phyloP scores from a whole-genome alignment of 352 stramenopile genomes.

The Proteromonas lacertae region DNA sequence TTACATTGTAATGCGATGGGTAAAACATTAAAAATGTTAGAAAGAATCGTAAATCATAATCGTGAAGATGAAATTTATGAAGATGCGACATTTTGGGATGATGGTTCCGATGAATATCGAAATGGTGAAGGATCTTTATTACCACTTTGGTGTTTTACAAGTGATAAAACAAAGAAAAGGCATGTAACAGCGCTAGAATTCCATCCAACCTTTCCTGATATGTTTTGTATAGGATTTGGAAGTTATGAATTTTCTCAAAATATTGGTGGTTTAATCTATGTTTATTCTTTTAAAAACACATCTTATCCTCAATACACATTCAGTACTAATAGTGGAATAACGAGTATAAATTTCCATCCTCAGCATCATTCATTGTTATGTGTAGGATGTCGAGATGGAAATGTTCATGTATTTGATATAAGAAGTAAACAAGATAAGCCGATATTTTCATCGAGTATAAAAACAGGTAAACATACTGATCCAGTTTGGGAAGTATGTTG shows the following conservation, averaged over 20 bases:
- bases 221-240: slow-evolving; percentile 78
- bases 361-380: slow-evolving; percentile 55
- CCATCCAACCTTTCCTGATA: slow-evolving; percentile 62
- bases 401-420: slow-evolving; percentile 75
- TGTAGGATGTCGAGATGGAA: slow-evolving; percentile 84
- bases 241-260: slow-evolving; percentile 79
- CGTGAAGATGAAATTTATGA: slow-evolving; percentile 80
- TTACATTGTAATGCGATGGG: slow-evolving; percentile 65
- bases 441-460: slow-evolving; percentile 77
- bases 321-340: slow-evolving; percentile 57
- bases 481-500: slow-evolving; percentile 64
- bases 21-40: slow-evolving; percentile 65
- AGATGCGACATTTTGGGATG: slow-evolving; percentile 88
- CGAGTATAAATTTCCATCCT: slow-evolving; percentile 77
- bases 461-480: slow-evolving; percentile 79
- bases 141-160: slow-evolving; percentile 68
- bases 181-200: slow-evolving; percentile 70
- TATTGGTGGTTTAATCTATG: slow-evolving; percentile 65
- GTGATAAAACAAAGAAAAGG: slow-evolving; percentile 60
- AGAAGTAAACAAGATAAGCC: slow-evolving; percentile 52
- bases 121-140: slow-evolving; percentile 66
- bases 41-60: slow-evolving; percentile 84
- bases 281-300: slow-evolving; percentile 81
- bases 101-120: slow-evolving; percentile 47
- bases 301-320: slow-evolving; percentile 74